Evolutionary conservation across 352 stramenopile genomes (phyloP).

Genomic region (Globisporangium nunn): DNA sequence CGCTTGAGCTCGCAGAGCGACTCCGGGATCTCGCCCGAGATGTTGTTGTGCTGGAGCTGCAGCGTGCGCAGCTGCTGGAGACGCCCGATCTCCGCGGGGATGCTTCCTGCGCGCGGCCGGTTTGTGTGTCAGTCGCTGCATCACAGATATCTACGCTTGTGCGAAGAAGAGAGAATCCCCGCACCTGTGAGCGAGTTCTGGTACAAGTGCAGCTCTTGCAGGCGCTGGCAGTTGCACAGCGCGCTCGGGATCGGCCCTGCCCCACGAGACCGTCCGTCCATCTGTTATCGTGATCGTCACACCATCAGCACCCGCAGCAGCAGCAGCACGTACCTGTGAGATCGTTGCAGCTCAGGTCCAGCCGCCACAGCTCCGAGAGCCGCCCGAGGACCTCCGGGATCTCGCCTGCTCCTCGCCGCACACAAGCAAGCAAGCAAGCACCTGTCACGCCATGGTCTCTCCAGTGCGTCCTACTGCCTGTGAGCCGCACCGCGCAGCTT

Average conservation of each 20-base stretch:
- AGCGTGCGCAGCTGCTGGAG: constrained; percentile 60
- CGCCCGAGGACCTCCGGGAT: constrained; percentile 48
- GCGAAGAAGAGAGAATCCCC: background rate
- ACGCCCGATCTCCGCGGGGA: constrained; percentile 46
- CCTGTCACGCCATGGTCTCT: background rate
- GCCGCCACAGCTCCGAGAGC: constrained; percentile 37
- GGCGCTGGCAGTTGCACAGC: constrained; percentile 40
- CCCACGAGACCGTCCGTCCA: background rate
- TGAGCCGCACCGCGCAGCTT: constrained; percentile 32
- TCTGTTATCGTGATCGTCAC: background rate
- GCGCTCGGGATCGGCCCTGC: constrained; percentile 34
- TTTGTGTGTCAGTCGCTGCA: background rate
- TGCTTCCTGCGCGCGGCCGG: constrained; percentile 14
- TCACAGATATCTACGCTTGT: background rate
- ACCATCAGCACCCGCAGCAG: background rate
- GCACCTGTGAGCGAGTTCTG: constrained; percentile 71
- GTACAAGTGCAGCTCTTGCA: constrained; percentile 74
- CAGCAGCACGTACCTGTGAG: constrained; percentile 26
- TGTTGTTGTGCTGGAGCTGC: constrained; percentile 80
- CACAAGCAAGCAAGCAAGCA: background rate
- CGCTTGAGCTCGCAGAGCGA: constrained; percentile 48
- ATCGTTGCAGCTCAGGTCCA: constrained; percentile 84
- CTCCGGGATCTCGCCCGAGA: constrained; percentile 43
- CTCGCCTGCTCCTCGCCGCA: constrained; percentile 19
- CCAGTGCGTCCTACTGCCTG: too few species aligned